Evolutionary conservation across 495 filamentous ascomycete species (phyloP).

Genomic region (Annulohypoxylon stygium): DNA sequence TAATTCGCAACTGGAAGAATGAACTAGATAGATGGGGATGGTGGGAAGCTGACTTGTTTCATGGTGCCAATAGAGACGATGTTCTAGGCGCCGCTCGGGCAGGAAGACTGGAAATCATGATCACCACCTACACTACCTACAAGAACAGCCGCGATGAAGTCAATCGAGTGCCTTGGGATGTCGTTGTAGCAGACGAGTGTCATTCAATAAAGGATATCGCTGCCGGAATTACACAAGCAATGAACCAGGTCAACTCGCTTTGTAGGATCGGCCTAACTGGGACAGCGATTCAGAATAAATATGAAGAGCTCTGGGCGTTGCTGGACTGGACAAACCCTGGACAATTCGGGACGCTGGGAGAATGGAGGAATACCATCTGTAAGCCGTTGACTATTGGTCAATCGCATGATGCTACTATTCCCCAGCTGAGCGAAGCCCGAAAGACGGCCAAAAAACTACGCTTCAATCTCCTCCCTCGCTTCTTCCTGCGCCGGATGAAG

Average conservation of each 20-base stretch:
- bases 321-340: conserved; percentile 98
- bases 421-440: conserved; percentile 83
- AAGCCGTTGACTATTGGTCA: conserved; percentile 88
- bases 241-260: conserved; percentile 92
- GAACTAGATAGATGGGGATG: conserved; percentile 93
- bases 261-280: conserved; percentile 95
- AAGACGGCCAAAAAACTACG: conserved; percentile 88
- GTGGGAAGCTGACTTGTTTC: conserved; percentile 90
- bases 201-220: conserved; percentile 87
- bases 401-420: conserved; percentile 86
- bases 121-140: conserved; percentile 95
- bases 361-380: conserved; percentile 83
- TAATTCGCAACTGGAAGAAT: conserved; percentile 91
- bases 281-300: conserved; percentile 97
- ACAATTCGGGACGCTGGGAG: conserved; percentile 78
- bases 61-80: conserved; percentile 78
- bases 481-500: conserved; percentile 96
- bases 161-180: conserved; percentile 93
- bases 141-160: conserved; percentile 77
- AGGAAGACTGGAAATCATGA: conserved; percentile 86
- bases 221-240: conserved; percentile 83
- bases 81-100: conserved; percentile 79
- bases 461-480: conserved; percentile 87
- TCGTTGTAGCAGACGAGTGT: conserved; percentile 96
- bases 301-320: conserved; percentile 96